These are phyloP conservation scores for Yarrowia keelungensis DNA, from an alignment of 805 yeast species.

Conservation along the genomic window DNA sequence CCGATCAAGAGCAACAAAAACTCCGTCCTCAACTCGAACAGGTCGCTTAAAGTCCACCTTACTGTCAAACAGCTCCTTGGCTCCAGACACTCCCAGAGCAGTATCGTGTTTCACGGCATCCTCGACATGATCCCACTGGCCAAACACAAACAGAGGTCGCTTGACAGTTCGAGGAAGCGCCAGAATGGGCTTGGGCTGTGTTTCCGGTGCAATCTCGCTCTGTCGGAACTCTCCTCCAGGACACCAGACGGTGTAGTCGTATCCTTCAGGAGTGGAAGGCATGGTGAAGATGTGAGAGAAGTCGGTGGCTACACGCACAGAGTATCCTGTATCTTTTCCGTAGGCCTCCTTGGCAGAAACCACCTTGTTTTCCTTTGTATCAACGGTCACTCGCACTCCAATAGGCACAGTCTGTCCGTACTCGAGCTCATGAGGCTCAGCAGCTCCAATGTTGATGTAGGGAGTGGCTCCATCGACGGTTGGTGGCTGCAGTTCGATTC, in stretches of 20 bases:
- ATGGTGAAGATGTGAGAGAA: constrained; percentile 76
- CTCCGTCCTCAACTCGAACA: constrained; percentile 73
- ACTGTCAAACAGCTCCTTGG: constrained; percentile 75
- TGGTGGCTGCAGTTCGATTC: constrained; percentile 55
- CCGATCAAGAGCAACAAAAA: constrained; percentile 53
- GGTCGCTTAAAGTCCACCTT: constrained; percentile 60
- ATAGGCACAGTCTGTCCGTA: constrained; percentile 68
- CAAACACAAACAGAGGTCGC: constrained; percentile 63
- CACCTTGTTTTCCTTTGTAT: constrained; percentile 63
- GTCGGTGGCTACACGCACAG: constrained; percentile 68
- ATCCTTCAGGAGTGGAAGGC: constrained; percentile 69
- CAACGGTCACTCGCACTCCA: constrained; percentile 82
- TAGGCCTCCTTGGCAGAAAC: constrained; percentile 78
- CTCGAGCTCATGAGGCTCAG: constrained; percentile 62
- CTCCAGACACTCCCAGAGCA: constrained; percentile 59
- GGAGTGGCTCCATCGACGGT: constrained; percentile 58
- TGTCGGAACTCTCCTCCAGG: constrained; percentile 67
- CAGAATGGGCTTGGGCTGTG: constrained; percentile 44
- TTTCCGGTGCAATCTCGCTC: constrained; percentile 32
- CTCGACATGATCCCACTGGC: constrained; percentile 66
- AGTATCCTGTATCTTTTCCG: constrained; percentile 60
- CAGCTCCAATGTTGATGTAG: constrained; percentile 77
- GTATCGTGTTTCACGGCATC: constrained; percentile 61
- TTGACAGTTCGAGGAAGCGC: constrained; percentile 39
- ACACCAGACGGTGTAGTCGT: constrained; percentile 68